Base-by-base conservation (phyloP, 208 protist species). In the Porcisia deanei region DNA sequence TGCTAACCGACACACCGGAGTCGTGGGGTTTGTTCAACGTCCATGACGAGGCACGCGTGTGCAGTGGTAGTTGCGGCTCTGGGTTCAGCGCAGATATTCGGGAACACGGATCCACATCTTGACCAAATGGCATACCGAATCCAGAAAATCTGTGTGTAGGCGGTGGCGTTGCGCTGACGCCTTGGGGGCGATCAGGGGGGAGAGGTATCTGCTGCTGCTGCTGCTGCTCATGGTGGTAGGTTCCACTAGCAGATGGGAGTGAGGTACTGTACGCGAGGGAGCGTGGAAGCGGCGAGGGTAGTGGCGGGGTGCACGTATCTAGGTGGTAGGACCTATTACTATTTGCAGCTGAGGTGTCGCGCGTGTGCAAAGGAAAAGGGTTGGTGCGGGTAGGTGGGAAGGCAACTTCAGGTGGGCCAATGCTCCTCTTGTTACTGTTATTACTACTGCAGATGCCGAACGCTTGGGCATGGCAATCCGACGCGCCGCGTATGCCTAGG, bases 1-100 rank as follows among this genome's bases (percentile, higher is more conserved):
- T 71, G 30, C 66, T 71, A 39, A 53, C 47, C 16, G 66, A 71
- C 25, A 69, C 64, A 4, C 25, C 66, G 9, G 66, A 71, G 49
- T 45, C 30, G 49, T 45, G 58, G 66, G 58, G 66, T 30, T 30
- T 30, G 49, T n/a, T 8, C 66, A 58, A 10, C 12, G 49, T 58
- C 18, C 18, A 30, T 10, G 66, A 34, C 7, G 49, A 39, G 47
- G 25, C 12, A 30, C 30, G n/a, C 37, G 30, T 63, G 58, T 65
- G 60, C 60, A 9, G 60, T 37, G 9, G 30, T 12, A 34, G 10
- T 39, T 65, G 60, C 34, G 39, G 60, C 60, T 65, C 37, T 37
- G 12, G 60, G 18, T 25, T n/a, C 60, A 37, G 60, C 43, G 60
- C 34, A 43, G 37, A n/a, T 43, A 14, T n/a, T 45, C n/a, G 60